Conservation (phyloP, 148 eudicot species). For the Rhododendron ferrugineum region DNA sequence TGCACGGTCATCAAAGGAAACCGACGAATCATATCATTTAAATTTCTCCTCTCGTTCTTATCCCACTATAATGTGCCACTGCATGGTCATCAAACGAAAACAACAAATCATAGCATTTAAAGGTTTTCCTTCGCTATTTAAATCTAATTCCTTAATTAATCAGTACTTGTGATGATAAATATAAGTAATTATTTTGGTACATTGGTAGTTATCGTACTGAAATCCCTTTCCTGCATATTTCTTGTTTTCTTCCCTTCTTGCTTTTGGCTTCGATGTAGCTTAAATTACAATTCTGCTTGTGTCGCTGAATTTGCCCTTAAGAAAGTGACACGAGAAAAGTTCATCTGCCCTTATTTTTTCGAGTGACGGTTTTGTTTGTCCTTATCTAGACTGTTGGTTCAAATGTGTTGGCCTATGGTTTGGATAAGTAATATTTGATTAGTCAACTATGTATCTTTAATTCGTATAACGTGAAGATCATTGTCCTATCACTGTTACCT, state of each 20-base stretch:
- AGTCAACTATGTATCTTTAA: not conserved
- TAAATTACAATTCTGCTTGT: not conserved
- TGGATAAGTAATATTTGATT: not conserved
- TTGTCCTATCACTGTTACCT: not conserved
- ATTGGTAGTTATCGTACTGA: not conserved
- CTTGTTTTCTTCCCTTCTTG: not conserved
- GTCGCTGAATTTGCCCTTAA: not conserved
- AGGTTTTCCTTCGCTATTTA: not conserved
- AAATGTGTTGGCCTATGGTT: conserved; percentile 1
- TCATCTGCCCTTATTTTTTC: not conserved
- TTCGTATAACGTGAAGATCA: not conserved
- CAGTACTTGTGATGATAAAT: not conserved
- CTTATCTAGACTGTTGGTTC: not conserved
- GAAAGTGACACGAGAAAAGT: not conserved
- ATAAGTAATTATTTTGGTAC: not conserved
- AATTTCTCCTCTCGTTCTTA: not conserved
- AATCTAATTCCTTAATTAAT: not conserved
- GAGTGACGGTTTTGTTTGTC: not conserved
- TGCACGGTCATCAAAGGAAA: not conserved
- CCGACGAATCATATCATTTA: not conserved
- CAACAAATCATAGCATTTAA: not conserved
- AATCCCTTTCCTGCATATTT: not conserved
- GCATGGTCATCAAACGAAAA: not conserved
- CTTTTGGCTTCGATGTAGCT: not conserved
- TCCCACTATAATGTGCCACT: not conserved